phyloP scores from a whole-genome alignment of 345 rosid genomes.

The Alliaria petiolata region DNA sequence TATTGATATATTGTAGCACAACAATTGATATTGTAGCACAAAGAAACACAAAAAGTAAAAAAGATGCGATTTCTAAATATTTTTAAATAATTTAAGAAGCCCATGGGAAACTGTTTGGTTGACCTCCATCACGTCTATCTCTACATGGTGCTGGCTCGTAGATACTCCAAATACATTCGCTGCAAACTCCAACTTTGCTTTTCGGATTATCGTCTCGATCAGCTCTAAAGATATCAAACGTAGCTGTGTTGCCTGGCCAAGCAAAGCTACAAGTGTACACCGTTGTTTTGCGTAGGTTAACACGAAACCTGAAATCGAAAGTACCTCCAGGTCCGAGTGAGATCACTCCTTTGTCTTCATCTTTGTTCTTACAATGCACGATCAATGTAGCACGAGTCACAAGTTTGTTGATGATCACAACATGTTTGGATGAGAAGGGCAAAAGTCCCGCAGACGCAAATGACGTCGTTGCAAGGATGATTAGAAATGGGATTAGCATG shows the following conservation, averaged over 20 bases:
- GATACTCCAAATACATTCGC: neutral
- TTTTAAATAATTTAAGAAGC: neutral
- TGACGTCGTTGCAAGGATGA: neutral
- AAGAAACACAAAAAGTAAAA: neutral
- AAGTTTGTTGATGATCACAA: neutral
- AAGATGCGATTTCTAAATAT: neutral
- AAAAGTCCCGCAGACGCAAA: neutral
- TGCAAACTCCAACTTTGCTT: neutral
- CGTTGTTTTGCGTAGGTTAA: neutral
- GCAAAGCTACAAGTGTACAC: neutral
- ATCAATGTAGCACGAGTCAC: neutral
- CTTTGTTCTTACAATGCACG: neutral
- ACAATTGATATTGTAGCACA: neutral
- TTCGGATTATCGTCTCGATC: neutral
- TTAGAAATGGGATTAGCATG: neutral
- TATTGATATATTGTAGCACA: too few species aligned
- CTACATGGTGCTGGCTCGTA: neutral
- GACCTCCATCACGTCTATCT: neutral
- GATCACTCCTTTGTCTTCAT: neutral
- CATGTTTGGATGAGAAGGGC: neutral
- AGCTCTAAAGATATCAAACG: neutral
- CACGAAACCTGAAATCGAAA: conserved; percentile 2
- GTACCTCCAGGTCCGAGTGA: neutral
- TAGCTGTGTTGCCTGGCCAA: neutral
- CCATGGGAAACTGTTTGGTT: neutral